phyloP scores from a whole-genome alignment of 164 flowering plant genomes.

The Liquidambar formosana region DNA sequence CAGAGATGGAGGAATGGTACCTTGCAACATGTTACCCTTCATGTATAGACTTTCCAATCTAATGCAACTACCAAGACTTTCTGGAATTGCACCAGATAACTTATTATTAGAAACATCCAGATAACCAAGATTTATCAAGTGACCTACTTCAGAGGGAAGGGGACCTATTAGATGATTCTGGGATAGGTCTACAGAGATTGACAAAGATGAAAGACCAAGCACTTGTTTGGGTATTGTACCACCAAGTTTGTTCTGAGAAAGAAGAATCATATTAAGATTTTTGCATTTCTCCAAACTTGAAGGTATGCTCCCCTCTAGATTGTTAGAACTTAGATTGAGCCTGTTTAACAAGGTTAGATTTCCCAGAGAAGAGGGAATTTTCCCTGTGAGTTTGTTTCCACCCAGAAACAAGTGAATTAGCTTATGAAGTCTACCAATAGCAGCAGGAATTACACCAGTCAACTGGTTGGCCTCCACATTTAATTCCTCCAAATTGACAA shows the following conservation, averaged over 20 bases:
- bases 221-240: conserved; percentile 27
- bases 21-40: conserved; percentile 21
- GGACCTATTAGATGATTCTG: conserved; percentile 22
- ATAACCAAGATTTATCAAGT: neutral
- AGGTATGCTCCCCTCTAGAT: conserved; percentile 22
- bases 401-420: conserved; percentile 7
- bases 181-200: neutral
- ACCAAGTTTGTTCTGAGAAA: conserved; percentile 22
- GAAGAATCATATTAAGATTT: neutral
- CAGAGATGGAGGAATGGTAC: conserved; percentile 28
- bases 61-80: conserved; percentile 17
- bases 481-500: conserved; percentile 19
- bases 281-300: conserved; percentile 17
- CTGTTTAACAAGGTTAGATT: conserved; percentile 11
- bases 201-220: conserved; percentile 9
- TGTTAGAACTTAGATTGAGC: conserved; percentile 11
- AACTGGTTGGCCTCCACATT: conserved; percentile 14
- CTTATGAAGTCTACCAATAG: conserved; percentile 29
- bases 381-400: conserved; percentile 21
- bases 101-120: conserved; percentile 27
- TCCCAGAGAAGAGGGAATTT: conserved; percentile 28
- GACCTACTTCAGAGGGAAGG: conserved; percentile 29
- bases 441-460: conserved; percentile 28
- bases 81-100: conserved; percentile 34
- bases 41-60: conserved; percentile 13